Base-by-base conservation (phyloP, 306 rosid genomes). In the Trifolium dubium region DNA sequence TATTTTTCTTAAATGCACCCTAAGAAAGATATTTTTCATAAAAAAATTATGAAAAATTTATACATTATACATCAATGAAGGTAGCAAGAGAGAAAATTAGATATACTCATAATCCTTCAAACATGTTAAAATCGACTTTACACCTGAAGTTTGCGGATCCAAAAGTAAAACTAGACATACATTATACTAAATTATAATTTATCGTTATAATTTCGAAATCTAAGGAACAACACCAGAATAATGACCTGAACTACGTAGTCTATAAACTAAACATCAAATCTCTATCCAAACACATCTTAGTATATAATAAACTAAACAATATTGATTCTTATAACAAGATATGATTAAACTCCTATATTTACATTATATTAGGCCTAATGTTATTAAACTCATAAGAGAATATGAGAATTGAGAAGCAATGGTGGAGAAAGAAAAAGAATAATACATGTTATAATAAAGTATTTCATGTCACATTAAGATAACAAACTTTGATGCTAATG, bases 401-500 rank as follows among this genome's bases (percentile, higher is more conserved):
- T 37, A 53, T 60, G 44, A 10, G 66, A 6, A 51, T 41, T 60
- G 44, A 10, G 66, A 6, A 51, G 18, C 28, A 59, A 0, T 31
- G 46, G 31, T 44, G 44, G 49, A 56, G 60, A 29, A 73, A 74
- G 62, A 55, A 55, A 15, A 51, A 44, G 60, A 81, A 71, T 81
- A 64, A 28, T 62, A 2, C 34, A 64, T 3, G 3, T 37, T 63
- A 64, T 39, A 39, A 64, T 64, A 11, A 43, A 65, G 3, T 23
- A 65, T 43, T 64, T 41, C 34, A 15, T 40, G 35, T 65, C 54
- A 65, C 69, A 34, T 46, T 23, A 23, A 23, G 23, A 23, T 23
- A 23, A 23, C 23, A 73, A 65, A 59, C 37, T 62, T n/a, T 37
- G 67, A 77, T 78, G 76, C 84, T 18, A 62, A 10, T 51, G 65